Percentiles rank a stretch among this genome's conserved stretches.
Conservation (phyloP, 192 early-diverging fungal species). For the Cladochytrium replicatum region DNA sequence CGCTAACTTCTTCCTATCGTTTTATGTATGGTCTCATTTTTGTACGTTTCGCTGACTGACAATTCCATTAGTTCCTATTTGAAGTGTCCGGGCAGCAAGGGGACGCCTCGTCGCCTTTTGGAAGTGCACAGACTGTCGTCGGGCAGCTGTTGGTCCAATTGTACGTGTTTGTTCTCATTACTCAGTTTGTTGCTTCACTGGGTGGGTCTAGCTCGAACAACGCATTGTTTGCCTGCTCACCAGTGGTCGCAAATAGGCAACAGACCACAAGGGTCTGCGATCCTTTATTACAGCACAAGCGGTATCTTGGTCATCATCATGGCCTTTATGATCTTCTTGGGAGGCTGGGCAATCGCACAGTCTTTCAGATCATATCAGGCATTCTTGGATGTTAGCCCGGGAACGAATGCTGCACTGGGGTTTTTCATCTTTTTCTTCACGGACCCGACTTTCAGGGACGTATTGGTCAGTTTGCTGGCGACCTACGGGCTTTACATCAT, state of each 20-base stretch:
- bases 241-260: too few species aligned
- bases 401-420: too few species aligned
- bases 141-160: constrained; percentile 43
- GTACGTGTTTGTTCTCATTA: constrained; percentile 21
- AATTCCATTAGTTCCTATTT: too few species aligned
- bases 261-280: background rate
- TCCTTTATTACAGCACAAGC: background rate
- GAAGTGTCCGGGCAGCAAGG: too few species aligned
- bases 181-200: background rate
- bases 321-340: constrained; percentile 1
- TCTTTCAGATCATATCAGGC: constrained; percentile 36
- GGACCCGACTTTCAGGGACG: constrained; percentile 37
- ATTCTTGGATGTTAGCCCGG: too few species aligned
- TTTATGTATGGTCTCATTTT: too few species aligned
- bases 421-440: too few species aligned
- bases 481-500: constrained; percentile 63
- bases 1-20: constrained; percentile 22
- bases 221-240: too few species aligned
- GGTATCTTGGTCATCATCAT: constrained; percentile 31
- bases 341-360: too few species aligned
- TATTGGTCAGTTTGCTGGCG: constrained; percentile 44
- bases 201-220: too few species aligned
- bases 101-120: background rate
- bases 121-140: background rate
- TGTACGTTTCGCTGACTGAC: background rate